A percentile compares a stretch with the other conserved stretches of the same genome.
Conservation (phyloP, 495 filamentous ascomycete species). For the Xylaria cubensis region DNA sequence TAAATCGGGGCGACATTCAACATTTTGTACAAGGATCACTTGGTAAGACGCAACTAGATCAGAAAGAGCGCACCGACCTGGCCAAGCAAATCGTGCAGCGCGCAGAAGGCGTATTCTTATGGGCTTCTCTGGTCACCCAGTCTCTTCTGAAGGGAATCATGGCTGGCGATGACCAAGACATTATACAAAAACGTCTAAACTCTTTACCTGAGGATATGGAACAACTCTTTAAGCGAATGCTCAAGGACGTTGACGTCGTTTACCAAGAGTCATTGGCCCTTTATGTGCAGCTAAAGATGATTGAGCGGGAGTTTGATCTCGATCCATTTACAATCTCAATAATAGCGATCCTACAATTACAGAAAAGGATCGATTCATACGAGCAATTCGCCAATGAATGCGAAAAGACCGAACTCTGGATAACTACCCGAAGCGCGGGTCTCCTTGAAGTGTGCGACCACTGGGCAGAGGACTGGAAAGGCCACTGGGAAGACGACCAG, state of each 20-base stretch:
- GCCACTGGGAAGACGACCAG: too few species aligned
- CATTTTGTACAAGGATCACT: neutral
- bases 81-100: neutral
- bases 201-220: neutral
- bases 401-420: neutral
- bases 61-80: neutral
- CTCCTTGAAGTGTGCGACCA: constrained; percentile 6
- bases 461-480: too few species aligned
- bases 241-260: neutral
- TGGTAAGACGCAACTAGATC: neutral
- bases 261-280: constrained; percentile 6
- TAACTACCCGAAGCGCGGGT: constrained; percentile 9
- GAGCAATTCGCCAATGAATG: constrained; percentile 1
- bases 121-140: constrained; percentile 12
- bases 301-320: neutral
- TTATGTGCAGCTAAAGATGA: neutral
- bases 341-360: neutral
- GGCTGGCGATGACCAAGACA: neutral
- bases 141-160: constrained; percentile 1
- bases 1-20: neutral
- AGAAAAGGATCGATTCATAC: neutral
- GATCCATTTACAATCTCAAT: neutral
- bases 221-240: constrained; percentile 17
- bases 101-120: constrained; percentile 12
- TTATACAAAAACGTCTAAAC: neutral